Conservation (phyloP, 2,329 filamentous ascomycete genomes). For the Trichocomaceae sp. region DNA sequence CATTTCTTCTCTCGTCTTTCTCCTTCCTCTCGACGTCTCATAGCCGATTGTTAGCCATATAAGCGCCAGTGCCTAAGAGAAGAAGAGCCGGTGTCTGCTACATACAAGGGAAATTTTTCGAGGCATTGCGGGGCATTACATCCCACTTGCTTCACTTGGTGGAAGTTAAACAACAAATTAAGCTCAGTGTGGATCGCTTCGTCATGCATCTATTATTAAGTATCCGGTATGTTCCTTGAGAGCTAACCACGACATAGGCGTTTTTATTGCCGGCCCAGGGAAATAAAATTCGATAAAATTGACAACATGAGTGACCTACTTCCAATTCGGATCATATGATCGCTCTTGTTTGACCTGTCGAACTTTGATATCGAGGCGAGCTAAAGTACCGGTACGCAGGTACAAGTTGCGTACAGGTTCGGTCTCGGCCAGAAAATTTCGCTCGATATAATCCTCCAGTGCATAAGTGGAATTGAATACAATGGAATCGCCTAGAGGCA, state of each 20-base stretch:
- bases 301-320: not conserved
- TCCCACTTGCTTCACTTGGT: not conserved
- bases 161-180: not conserved
- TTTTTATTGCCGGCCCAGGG: not conserved
- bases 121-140: not conserved
- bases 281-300: not conserved
- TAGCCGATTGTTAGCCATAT: not conserved
- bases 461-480: not conserved
- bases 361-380: not conserved
- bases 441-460: too few species aligned
- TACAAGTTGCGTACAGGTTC: not conserved
- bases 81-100: not conserved
- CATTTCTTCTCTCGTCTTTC: not conserved
- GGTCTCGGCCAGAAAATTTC: not conserved
- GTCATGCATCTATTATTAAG: not conserved
- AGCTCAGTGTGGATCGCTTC: constrained; percentile 4
- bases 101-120: not conserved
- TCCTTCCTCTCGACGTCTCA: not conserved
- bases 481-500: not conserved
- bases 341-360: too few species aligned
- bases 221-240: not conserved
- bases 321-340: not conserved
- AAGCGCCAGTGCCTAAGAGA: not conserved
- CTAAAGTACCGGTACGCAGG: not conserved
- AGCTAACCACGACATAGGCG: not conserved